phyloP scores from a whole-genome alignment of 2,329 filamentous ascomycete species.

The Fusarium euwallaceae region DNA sequence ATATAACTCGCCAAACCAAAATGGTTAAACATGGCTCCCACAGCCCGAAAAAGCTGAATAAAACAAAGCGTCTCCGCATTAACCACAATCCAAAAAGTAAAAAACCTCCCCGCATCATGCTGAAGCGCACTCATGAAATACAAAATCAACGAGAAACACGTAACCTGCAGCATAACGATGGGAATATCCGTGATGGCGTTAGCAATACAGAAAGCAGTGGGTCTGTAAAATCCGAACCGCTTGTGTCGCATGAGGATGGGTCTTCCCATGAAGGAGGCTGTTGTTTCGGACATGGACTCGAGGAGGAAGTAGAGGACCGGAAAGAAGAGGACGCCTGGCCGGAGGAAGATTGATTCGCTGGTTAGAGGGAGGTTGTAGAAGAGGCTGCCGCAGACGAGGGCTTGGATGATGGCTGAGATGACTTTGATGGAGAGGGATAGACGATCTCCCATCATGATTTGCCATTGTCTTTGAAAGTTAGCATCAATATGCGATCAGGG shows the following conservation, averaged over 20 bases:
- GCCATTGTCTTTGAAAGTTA: conserved; percentile 40
- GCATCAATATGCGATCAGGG: conserved; percentile 38
- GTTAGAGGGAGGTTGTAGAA: conserved; percentile 73
- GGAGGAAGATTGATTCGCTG: conserved; percentile 69
- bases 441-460: conserved; percentile 50
- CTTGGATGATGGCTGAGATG: conserved; percentile 74
- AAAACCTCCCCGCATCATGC: conserved; percentile 60
- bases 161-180: conserved; percentile 62
- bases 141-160: conserved; percentile 62
- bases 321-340: conserved; percentile 51
- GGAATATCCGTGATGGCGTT: conserved; percentile 58
- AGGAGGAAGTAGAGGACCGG: conserved; percentile 55
- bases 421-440: conserved; percentile 50
- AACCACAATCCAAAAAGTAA: conserved; percentile 74
- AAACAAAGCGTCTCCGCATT: conserved; percentile 70
- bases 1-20: conserved; percentile 47
- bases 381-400: conserved; percentile 73
- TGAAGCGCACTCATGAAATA: conserved; percentile 52
- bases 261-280: conserved; percentile 48
- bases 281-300: conserved; percentile 58
- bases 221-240: conserved; percentile 50
- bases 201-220: conserved; percentile 53
- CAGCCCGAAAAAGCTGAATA: conserved; percentile 75
- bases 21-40: conserved; percentile 72
- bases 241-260: conserved; percentile 51